Conservation (phyloP, 495 filamentous ascomycete species). For the Amniculicola lignicola region DNA sequence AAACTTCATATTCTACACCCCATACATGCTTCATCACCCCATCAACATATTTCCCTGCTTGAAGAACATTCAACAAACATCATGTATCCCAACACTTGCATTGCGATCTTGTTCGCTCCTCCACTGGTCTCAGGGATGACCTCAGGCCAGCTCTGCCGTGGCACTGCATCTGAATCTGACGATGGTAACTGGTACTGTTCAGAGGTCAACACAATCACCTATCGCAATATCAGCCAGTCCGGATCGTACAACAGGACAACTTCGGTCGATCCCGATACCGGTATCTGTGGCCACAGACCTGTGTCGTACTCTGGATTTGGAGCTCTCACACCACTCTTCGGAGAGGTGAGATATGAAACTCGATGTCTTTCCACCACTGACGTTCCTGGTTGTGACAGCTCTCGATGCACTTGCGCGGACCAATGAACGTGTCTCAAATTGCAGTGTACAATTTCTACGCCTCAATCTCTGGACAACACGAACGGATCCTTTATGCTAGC, state of each 20-base stretch:
- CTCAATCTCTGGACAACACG: too few relatives aligned
- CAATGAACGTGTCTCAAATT: constrained; percentile 58
- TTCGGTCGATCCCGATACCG: constrained; percentile 53
- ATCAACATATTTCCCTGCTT: too few relatives aligned
- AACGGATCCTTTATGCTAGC: too few relatives aligned
- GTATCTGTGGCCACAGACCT: constrained; percentile 49
- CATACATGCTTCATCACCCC: too few relatives aligned
- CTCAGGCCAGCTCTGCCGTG: constrained; percentile 31
- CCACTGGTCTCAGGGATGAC: constrained; percentile 1
- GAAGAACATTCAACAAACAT: too few relatives aligned
- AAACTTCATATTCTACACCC: too few relatives aligned
- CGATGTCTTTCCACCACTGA: too few relatives aligned
- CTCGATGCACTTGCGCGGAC: constrained; percentile 68
- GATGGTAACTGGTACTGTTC: constrained; percentile 56
- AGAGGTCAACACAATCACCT: constrained; percentile 57
- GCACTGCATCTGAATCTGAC: constrained; percentile 31
- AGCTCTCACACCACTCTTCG: constrained; percentile 59
- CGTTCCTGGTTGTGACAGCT: constrained; percentile 56
- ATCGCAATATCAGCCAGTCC: constrained; percentile 53
- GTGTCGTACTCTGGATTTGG: constrained; percentile 51
- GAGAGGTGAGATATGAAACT: constrained; percentile 55
- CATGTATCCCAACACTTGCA: too few relatives aligned
- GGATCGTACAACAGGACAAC: constrained; percentile 60
- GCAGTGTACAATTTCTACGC: constrained; percentile 58
- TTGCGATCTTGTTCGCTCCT: neutral